Base-by-base conservation (phyloP, 768 basidiomycete genomes). In the Rubroboletus satanas region DNA sequence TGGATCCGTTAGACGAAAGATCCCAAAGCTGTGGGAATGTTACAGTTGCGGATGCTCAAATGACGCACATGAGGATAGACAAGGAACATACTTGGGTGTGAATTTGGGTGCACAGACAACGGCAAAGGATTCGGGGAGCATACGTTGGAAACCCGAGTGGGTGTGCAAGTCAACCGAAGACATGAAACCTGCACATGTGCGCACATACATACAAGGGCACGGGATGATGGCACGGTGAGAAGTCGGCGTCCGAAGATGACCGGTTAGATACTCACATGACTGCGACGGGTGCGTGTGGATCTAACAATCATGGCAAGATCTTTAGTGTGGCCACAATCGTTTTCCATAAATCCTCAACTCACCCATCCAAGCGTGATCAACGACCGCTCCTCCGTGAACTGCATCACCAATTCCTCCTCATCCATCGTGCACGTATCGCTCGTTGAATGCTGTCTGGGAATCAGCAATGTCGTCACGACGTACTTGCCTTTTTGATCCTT, bases 281-380 rank as follows among this genome's bases (percentile, higher is more conserved):
- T 94, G 93, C 5, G 90, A 87, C 1, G 93, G 93, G 67, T 95
- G 93, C 0, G 91, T 94, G 72, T 94, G 93, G 62, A 95, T 95
- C 91, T 94, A 65, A 23, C 18, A 43, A 33, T 50, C 38, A 33
- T 17, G 15, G 15, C 38, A 15, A 23, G 37, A 15, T 15, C 18
- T 10, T 63, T 18, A 60, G 57, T 21, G 7, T 23, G n/a, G 14
- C 14, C 28, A 17, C 15, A 18, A 42, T 41, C 26, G 17, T 23
- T 5, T 17, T 31, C 7, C 5, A 36, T 48, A 36, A 31, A 31
- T 28, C 26, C n/a, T 9, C 53, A 51, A 63, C 85, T 59, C 61
- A 94, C 92, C 93, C 93, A 97, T 56, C 93, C 94, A 45, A 96
- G 80, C 7, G 93, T 93, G 47, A 95, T 86, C 63, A 95, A 70